Percentiles rank a stretch among this genome's conserved stretches.
Evolutionary conservation across 805 yeast species (phyloP).

Genomic region (Lachancea waltii): DNA sequence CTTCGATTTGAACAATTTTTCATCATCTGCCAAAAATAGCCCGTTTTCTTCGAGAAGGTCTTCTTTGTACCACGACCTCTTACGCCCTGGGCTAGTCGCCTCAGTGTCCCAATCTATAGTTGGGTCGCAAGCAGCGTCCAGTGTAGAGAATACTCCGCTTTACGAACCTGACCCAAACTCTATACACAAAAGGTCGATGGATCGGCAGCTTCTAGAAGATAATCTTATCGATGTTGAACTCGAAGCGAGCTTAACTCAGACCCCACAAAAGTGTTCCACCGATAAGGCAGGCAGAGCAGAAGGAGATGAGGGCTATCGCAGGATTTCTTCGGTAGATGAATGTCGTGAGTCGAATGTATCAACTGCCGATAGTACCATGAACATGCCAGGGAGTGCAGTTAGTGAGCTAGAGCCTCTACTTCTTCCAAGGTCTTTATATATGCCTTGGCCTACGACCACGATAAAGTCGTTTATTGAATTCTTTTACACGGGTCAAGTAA

Average conservation of each 20-base stretch:
- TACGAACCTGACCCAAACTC: slow-evolving; percentile 17
- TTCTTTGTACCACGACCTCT: slow-evolving; percentile 12
- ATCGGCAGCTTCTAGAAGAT: slow-evolving; percentile 20
- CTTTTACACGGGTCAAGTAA: slow-evolving; percentile 73
- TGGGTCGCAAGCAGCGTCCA: not conserved
- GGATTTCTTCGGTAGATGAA: slow-evolving; percentile 6
- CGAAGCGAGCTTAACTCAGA: not conserved
- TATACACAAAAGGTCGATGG: slow-evolving; percentile 15
- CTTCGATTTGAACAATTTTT: slow-evolving; percentile 4
- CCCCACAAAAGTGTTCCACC: not conserved
- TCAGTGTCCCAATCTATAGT: slow-evolving; percentile 3
- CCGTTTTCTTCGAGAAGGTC: slow-evolving; percentile 28
- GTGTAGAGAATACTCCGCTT: slow-evolving; percentile 1
- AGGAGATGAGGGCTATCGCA: slow-evolving; percentile 1
- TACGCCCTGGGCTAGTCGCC: slow-evolving; percentile 3
- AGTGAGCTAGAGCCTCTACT: slow-evolving; percentile 49
- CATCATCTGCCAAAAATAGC: slow-evolving; percentile 18
- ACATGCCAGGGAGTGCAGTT: slow-evolving; percentile 11
- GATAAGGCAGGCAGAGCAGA: not conserved
- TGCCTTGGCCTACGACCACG: slow-evolving; percentile 59
- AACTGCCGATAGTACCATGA: slow-evolving; percentile 14
- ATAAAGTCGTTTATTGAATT: slow-evolving; percentile 65
- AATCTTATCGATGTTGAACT: slow-evolving; percentile 9
- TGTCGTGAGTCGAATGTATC: slow-evolving; percentile 16
- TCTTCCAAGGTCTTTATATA: slow-evolving; percentile 59